A percentile compares a stretch with the other conserved stretches of the same genome.
Conservation (phyloP, 305 asterid genomes). For the Fraxinus sp. region DNA sequence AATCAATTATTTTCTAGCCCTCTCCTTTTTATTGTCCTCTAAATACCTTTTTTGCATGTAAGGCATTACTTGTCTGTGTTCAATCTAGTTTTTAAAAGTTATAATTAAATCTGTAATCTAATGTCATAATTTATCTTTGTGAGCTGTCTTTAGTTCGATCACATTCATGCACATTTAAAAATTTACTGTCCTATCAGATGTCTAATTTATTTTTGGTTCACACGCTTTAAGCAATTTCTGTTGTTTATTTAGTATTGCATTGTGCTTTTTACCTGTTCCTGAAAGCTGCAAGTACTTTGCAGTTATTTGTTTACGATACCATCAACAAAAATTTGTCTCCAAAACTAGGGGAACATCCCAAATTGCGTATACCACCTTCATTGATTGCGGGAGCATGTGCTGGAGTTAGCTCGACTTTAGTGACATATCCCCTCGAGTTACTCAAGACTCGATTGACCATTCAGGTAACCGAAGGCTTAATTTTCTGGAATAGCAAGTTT, state of each 20-base stretch:
- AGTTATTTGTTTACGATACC: slow-evolving; percentile 89
- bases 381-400: slow-evolving; percentile 94
- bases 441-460: slow-evolving; percentile 92
- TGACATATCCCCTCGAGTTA: slow-evolving; percentile 93
- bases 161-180: neutral
- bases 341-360: slow-evolving; percentile 66
- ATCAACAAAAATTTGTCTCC: slow-evolving; percentile 79
- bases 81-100: neutral
- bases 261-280: slow-evolving; percentile 1
- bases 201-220: neutral
- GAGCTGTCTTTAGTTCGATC: neutral
- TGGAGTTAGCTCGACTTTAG: slow-evolving; percentile 88
- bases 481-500: neutral
- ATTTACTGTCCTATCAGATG: neutral
- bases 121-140: neutral
- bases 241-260: neutral
- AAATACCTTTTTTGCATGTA: neutral
- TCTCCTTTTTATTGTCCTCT: neutral
- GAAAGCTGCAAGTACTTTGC: slow-evolving; percentile 24
- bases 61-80: neutral
- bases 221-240: neutral
- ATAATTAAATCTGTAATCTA: neutral
- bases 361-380: slow-evolving; percentile 76
- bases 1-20: neutral
- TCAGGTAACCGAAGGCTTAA: slow-evolving; percentile 53